These are phyloP conservation scores for Xylaria grammica DNA, from an alignment of 495 filamentous ascomycete genomes.

Conservation along the genomic window DNA sequence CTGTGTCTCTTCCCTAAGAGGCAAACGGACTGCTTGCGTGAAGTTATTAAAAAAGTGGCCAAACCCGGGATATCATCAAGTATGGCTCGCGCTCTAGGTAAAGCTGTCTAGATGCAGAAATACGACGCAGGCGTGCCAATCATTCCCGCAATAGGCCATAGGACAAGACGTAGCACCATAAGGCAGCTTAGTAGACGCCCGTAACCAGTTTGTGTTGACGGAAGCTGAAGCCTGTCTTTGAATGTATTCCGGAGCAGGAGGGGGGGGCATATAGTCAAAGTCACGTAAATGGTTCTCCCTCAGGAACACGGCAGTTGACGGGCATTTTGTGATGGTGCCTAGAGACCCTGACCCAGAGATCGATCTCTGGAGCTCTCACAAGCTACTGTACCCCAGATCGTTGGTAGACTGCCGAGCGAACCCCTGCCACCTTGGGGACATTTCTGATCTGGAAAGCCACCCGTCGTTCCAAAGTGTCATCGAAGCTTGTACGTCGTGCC, in stretches of 20 bases:
- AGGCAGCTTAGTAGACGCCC: not conserved
- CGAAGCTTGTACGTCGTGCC: conserved; percentile 8
- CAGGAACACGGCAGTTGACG: conserved; percentile 24
- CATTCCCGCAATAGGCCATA: not conserved
- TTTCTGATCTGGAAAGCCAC: conserved; percentile 15
- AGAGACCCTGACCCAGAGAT: conserved; percentile 20
- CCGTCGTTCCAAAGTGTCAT: conserved; percentile 20
- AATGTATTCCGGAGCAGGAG: not conserved
- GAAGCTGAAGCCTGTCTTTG: conserved; percentile 12
- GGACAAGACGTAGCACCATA: not conserved
- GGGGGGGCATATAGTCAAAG: conserved; percentile 19
- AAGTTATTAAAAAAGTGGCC: conserved; percentile 8
- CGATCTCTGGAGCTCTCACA: conserved; percentile 20
- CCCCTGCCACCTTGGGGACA: conserved; percentile 6
- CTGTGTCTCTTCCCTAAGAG: conserved; percentile 8
- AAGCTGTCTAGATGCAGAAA: conserved; percentile 19
- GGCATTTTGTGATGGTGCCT: conserved; percentile 11
- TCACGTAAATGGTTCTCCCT: conserved; percentile 18
- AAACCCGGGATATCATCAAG: conserved; percentile 13
- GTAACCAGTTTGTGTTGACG: conserved; percentile 3
- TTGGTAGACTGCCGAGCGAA: conserved; percentile 12
- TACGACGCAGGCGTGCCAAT: conserved; percentile 4
- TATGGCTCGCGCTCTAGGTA: conserved; percentile 8
- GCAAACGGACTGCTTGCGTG: conserved; percentile 4
- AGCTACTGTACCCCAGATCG: conserved; percentile 25